These are phyloP conservation scores for Pichia pseudocactophila DNA, from an alignment of 805 yeast species.

Conservation along the genomic window DNA sequence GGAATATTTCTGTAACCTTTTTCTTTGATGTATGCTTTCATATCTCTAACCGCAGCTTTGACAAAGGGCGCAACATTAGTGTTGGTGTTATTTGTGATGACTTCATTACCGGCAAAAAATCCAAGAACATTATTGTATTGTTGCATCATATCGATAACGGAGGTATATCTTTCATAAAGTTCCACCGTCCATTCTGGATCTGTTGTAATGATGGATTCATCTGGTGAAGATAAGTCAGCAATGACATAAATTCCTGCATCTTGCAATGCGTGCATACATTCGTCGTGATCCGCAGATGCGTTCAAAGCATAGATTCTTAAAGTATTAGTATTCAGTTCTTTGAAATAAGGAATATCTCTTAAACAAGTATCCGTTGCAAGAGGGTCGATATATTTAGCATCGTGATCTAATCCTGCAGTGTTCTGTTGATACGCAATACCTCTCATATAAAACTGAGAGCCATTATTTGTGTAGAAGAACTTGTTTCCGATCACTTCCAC, in stretches of 20 bases:
- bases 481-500: constrained; percentile 64
- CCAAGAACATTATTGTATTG: constrained; percentile 79
- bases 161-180: constrained; percentile 66
- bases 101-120: constrained; percentile 97
- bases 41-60: constrained; percentile 92
- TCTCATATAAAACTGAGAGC: constrained; percentile 75
- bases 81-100: constrained; percentile 72
- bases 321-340: constrained; percentile 61
- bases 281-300: constrained; percentile 60
- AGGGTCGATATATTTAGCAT: constrained; percentile 53
- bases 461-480: constrained; percentile 64
- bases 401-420: constrained; percentile 33
- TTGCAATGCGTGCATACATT: constrained; percentile 63
- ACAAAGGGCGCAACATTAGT: constrained; percentile 90
- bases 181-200: constrained; percentile 70
- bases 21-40: constrained; percentile 60
- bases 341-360: constrained; percentile 75
- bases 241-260: constrained; percentile 89
- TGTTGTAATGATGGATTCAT: constrained; percentile 64
- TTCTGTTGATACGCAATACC: constrained; percentile 86
- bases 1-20: constrained; percentile 72
- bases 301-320: constrained; percentile 83
- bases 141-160: constrained; percentile 73
- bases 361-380: constrained; percentile 66
- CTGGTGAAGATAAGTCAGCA: constrained; percentile 86